phyloP scores from a whole-genome alignment of 2,329 filamentous ascomycete species.

The Rhinocladiella mackenziei region DNA sequence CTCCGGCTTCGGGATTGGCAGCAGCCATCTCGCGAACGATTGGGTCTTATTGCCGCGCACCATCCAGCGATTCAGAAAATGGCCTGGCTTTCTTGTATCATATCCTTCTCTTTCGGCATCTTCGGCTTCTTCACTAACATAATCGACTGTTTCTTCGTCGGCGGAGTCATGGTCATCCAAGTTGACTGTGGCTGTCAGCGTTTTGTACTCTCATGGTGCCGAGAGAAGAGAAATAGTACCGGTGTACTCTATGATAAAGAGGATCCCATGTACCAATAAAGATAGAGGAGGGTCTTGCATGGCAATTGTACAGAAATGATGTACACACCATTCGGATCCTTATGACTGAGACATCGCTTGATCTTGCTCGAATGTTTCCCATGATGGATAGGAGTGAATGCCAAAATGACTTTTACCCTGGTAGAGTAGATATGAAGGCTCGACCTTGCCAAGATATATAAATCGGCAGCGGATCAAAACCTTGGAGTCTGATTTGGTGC shows the following conservation, averaged over 20 bases:
- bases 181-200: conserved; percentile 15
- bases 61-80: conserved; percentile 29
- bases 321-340: conserved; percentile 25
- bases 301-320: neutral
- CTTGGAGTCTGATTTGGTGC: too few relatives aligned
- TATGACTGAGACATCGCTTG: conserved; percentile 29
- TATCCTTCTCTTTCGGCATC: conserved; percentile 26
- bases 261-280: neutral
- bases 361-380: conserved; percentile 25
- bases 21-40: conserved; percentile 20
- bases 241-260: neutral
- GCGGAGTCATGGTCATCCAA: conserved; percentile 28
- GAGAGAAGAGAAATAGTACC: neutral
- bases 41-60: conserved; percentile 28
- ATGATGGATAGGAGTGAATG: conserved; percentile 9
- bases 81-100: conserved; percentile 24
- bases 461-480: too few relatives aligned
- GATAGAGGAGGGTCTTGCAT: neutral
- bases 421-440: neutral
- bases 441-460: neutral
- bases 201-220: neutral
- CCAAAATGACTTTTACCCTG: neutral
- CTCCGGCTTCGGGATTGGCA: conserved; percentile 11
- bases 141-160: conserved; percentile 26
- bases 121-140: conserved; percentile 27